phyloP scores from a whole-genome alignment of 164 flowering plant species.

The Umbilicus rupestris region DNA sequence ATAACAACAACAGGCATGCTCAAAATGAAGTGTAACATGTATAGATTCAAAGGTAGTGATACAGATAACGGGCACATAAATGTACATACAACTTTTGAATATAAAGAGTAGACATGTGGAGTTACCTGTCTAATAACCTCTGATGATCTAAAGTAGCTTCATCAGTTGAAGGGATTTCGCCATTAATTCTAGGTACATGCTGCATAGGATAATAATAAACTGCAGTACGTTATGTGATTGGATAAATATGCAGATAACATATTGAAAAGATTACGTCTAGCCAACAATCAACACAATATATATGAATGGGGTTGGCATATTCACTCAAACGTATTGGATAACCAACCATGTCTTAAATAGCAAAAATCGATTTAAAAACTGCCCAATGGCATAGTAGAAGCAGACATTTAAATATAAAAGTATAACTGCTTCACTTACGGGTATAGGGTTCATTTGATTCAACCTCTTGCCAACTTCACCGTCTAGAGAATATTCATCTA shows the following conservation, averaged over 20 bases:
- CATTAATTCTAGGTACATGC: conserved; percentile 94
- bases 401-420: not conserved
- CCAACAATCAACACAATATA: not conserved
- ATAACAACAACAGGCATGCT: not conserved
- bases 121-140: conserved; percentile 76
- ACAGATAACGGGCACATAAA: not conserved
- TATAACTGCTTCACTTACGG: conserved; percentile 38
- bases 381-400: not conserved
- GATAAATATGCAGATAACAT: not conserved
- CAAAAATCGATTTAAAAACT: not conserved
- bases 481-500: conserved; percentile 53
- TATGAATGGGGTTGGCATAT: not conserved
- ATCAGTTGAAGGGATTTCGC: conserved; percentile 89
- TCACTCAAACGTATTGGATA: not conserved
- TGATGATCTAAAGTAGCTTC: conserved; percentile 95
- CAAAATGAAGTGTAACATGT: not conserved
- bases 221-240: not conserved
- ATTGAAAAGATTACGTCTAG: not conserved
- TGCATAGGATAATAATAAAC: conserved; percentile 21
- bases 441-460: conserved; percentile 63
- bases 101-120: not conserved
- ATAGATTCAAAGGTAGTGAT: not conserved
- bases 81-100: not conserved
- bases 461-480: conserved; percentile 80
- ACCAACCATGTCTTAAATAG: not conserved